Evolutionary conservation across 805 yeast genomes (phyloP), one percentile per base, ranked within the genome.

Genomic region (Yamadazyma sp.): DNA sequence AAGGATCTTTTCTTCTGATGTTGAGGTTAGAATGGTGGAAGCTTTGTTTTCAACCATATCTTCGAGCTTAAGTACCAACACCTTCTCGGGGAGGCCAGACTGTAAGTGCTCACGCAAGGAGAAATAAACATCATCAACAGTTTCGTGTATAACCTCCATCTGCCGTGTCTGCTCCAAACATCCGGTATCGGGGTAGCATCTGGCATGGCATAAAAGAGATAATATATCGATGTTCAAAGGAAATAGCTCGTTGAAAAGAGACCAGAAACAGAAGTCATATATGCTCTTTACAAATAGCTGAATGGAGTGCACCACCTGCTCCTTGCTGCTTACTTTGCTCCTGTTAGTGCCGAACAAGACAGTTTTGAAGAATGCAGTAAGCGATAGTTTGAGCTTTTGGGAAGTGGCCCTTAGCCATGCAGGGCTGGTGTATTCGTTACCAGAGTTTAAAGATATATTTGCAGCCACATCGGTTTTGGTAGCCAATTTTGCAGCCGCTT

Each of bases 401-500:
- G 70, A 53, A 2, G 70, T 62, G 1, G 71, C 70, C 12, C 40
- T 43, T 6, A 67, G 45, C 73, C 73, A 68, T n/a, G 60, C 46
- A 3, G 54, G 49, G 27, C 28, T 21, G 20, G 30, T 25, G 14
- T 16, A 25, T 5, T 33, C 22, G 13, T 18, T 33, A 5, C 28
- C 30, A 11, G 28, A 21, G 17, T 16, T 12, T 4, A 33, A 12
- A 5, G 37, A 25, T 10, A 33, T 13, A 18, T 33, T 25, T 7
- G 33, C 13, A 30, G 22, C n/a, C n/a, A n/a, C n/a, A n/a, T n/a
- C n/a, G n/a, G n/a, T n/a, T n/a, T n/a, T n/a, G n/a, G n/a, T n/a
- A n/a, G n/a, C n/a, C n/a, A n/a, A n/a, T n/a, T n/a, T n/a, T n/a
- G n/a, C n/a, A 3, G 24, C 16, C n/a, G 28, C 15, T 8, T 12